Evolutionary conservation across 2,329 filamentous ascomycete species (phyloP).

Genomic region (Paraphoma sp.): DNA sequence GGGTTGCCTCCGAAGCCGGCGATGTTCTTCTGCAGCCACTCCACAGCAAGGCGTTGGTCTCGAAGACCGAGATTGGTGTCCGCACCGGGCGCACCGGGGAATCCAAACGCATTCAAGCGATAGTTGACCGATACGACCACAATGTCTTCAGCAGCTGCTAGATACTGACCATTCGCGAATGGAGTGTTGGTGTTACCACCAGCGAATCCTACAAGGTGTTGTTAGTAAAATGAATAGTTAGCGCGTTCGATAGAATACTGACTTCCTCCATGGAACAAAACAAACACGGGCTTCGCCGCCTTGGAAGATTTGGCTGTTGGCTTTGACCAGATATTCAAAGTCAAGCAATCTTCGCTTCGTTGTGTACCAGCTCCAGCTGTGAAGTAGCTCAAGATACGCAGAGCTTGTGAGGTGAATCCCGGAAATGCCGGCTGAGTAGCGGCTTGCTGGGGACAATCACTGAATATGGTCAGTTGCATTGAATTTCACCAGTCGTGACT

Average conservation of each 20-base stretch:
- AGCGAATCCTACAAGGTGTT: constrained; percentile 35
- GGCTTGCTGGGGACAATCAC: constrained; percentile 29
- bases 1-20: constrained; percentile 59
- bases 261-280: constrained; percentile 53
- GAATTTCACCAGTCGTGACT: neutral
- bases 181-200: constrained; percentile 45
- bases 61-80: constrained; percentile 58
- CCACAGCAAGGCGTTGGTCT: constrained; percentile 61
- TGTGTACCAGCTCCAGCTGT: constrained; percentile 22
- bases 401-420: constrained; percentile 29
- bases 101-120: constrained; percentile 46
- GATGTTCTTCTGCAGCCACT: constrained; percentile 61
- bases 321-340: constrained; percentile 43
- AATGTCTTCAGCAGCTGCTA: constrained; percentile 47
- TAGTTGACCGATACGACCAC: constrained; percentile 53
- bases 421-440: constrained; percentile 23
- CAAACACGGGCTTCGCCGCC: constrained; percentile 45
- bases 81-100: constrained; percentile 36
- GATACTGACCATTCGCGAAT: constrained; percentile 46
- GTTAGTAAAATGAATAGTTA: neutral
- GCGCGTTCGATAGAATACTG: constrained; percentile 4
- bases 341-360: constrained; percentile 40
- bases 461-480: constrained; percentile 8
- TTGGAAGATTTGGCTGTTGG: constrained; percentile 17
- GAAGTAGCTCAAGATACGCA: constrained; percentile 19